phyloP scores from a whole-genome alignment of 192 early-diverging fungal genomes.

The Coemansia sp. region DNA sequence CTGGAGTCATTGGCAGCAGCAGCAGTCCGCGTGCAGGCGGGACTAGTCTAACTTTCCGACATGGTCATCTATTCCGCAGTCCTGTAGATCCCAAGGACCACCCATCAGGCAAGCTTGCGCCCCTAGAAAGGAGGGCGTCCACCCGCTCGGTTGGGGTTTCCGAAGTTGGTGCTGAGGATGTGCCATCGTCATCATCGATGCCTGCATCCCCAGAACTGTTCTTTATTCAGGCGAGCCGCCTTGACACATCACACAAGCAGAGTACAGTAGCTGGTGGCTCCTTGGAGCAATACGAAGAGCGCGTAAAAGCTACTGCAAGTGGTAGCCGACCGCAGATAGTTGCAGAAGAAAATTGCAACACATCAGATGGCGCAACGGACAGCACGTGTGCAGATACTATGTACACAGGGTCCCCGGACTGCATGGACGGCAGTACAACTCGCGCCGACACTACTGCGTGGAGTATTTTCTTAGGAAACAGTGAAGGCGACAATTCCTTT shows the following conservation, averaged over 20 bases:
- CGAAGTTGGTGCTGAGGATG: slow-evolving; percentile 6
- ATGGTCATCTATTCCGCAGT: slow-evolving; percentile 12
- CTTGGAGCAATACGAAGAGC: no score
- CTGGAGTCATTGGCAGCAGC: slow-evolving; percentile 27
- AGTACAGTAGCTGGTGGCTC: no score
- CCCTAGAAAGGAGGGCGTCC: slow-evolving; percentile 16
- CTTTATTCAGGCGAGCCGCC: slow-evolving; percentile 8
- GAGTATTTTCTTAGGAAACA: background rate
- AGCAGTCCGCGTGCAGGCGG: slow-evolving; percentile 1
- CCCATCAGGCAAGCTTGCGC: slow-evolving; percentile 12
- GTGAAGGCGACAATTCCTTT: background rate
- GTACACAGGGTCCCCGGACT: background rate
- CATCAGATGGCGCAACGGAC: background rate
- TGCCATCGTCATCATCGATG: slow-evolving; percentile 13
- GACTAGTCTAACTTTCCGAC: slow-evolving; percentile 11
- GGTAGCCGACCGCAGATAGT: background rate
- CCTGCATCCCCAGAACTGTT: slow-evolving; percentile 26
- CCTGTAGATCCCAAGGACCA: slow-evolving; percentile 22
- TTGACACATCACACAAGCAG: background rate
- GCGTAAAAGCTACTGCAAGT: no score
- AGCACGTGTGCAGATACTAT: background rate
- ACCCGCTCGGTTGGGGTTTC: slow-evolving; percentile 15
- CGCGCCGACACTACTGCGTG: background rate
- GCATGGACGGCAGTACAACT: background rate
- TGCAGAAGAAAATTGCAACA: background rate